Evolutionary conservation across 1,139 yeast species (phyloP), one percentile per base, ranked within the genome.

Genomic region (Pichia sp.): DNA sequence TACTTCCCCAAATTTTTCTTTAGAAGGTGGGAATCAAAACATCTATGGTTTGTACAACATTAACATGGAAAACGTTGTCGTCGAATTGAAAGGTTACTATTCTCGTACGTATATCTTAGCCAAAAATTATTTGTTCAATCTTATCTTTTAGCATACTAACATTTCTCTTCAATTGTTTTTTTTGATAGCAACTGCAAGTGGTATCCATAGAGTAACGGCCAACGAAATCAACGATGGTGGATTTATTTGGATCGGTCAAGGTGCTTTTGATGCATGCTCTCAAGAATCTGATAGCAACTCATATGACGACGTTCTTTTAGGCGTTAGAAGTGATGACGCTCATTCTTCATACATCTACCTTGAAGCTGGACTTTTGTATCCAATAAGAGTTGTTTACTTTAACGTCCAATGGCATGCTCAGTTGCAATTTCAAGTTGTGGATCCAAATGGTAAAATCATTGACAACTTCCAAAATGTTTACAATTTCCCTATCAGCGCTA

Each of bases 231-330:
- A 45, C 26, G 31, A 30, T 19, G 41, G 43, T 40, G n/a, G 30
- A 3, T 34, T 29, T 29, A 4, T 67, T 3, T 58, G 59, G 48
- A 30, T 68, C 30, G 71, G 70, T 38, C 50, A 51, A 29, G 59
- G 57, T 51, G 71, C 68, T 4, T 66, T 69, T 51, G 62, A 53
- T 19, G 66, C 70, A 56, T 69, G 72, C 58, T 44, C 54, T 26
- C 53, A 55, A 42, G 32, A 40, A 16, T 4, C 31, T 5, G 23
- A 19, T 8, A 40, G n/a, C n/a, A 7, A 45, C 5, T 30, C 62
- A 29, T 48, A 45, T 10, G 36, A 40, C 7, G 53, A 53, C 13
- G 50, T 57, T 41, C 48, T 57, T 11, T 45, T 57, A 23, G 54
- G 48, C 42, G 55, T 45, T 11, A 49, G 52, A 34, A 51, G 48